phyloP scores from a whole-genome alignment of 2,329 filamentous ascomycete species.

The Helotiales sp. region DNA sequence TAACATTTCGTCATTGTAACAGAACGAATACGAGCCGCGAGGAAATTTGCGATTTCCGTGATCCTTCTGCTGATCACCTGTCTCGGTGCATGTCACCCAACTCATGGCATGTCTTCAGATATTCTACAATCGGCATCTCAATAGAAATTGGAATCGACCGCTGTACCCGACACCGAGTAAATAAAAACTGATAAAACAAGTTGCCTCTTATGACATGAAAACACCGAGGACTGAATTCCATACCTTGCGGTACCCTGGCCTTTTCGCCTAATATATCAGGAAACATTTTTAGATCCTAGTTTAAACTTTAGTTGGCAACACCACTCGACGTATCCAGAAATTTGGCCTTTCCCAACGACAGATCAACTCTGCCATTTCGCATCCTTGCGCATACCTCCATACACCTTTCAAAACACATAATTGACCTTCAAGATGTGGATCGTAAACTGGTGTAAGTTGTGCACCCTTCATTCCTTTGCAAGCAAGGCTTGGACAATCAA shows the following conservation, averaged over 20 bases:
- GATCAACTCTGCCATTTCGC: background rate
- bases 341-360: conserved; percentile 1
- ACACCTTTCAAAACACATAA: conserved; percentile 1
- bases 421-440: conserved; percentile 70
- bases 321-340: conserved; percentile 9
- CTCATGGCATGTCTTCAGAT: background rate
- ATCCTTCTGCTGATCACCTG: too few relatives aligned
- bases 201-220: background rate
- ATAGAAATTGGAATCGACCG: background rate
- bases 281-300: background rate
- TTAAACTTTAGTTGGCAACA: conserved; percentile 6
- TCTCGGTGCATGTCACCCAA: background rate
- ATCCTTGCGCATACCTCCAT: background rate
- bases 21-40: background rate
- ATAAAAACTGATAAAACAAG: background rate
- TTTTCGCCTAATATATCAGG: background rate
- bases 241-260: background rate
- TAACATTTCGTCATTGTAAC: background rate
- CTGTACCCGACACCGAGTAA: background rate
- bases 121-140: background rate
- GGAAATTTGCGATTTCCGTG: too few relatives aligned
- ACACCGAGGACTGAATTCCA: background rate
- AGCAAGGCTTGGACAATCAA: background rate
- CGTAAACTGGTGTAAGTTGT: conserved; percentile 84
- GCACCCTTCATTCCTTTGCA: background rate